Evolutionary conservation across 768 basidiomycete species (phyloP), one percentile per base, ranked within the genome.

Genomic region (Naematelia encephala): DNA sequence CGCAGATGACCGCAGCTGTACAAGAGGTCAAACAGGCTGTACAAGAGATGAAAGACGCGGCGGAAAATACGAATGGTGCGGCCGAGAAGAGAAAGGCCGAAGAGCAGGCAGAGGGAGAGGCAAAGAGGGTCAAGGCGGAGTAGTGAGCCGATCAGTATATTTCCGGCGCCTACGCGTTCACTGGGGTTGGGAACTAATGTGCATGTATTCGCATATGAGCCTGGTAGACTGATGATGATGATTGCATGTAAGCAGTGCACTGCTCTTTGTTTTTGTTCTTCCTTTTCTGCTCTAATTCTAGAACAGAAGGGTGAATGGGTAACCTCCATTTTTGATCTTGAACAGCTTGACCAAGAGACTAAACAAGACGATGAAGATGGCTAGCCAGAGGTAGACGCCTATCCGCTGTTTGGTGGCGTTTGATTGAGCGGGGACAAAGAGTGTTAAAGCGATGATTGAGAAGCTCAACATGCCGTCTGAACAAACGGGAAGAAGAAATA

Each of bases 311-410:
- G 51, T 52, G 69, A 75, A 77, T 19, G 77, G 77, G 59, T 78
- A 78, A 2, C 91, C 88, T 79, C 85, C 82, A 77, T 96, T 94
- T 81, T 98, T 98, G 61, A 92, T 79, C 69, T 85, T 84, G 82
- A 98, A 98, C 46, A 97, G 71, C 26, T 88, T 88, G 30, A 96
- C 78, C 39, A 98, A 81, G 61, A 92, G 81, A 34, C 90, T 91
- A 79, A 92, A 96, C 51, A 94, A 80, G 68, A 94, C 80, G 75
- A 93, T 80, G 57, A 89, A 82, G 49, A 94, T 85, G 0, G 80
- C 83, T 1, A 87, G 84, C 91, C 92, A 98, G 39, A 97, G 81
- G 74, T 93, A 96, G 27, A 96, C 81, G 68, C 91, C 94, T 19
- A 87, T 72, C 26, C 90, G 84, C 72, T 99, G 96, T 54, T 86